Percentiles rank a stretch among this genome's conserved stretches.
Conservation (phyloP, 306 rosid genomes). For the Adenanthera pavonina region DNA sequence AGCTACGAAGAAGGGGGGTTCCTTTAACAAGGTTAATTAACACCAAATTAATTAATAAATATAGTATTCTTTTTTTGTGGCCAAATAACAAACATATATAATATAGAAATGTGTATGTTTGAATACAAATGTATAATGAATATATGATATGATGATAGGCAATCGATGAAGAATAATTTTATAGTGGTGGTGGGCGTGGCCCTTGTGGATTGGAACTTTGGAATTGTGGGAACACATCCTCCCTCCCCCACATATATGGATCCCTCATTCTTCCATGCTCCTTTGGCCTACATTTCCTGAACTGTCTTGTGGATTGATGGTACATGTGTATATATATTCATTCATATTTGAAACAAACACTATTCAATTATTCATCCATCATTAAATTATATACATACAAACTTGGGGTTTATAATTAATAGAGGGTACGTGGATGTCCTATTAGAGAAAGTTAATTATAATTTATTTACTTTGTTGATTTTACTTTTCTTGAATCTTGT, state of each 20-base stretch:
- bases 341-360: neutral
- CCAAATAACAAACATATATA: neutral
- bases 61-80: neutral
- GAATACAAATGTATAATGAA: neutral
- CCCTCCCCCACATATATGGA: neutral
- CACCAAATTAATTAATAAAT: neutral
- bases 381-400: neutral
- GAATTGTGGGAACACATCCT: neutral
- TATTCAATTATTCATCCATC: neutral
- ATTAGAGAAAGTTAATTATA: neutral
- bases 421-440: neutral
- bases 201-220: slow-evolving; percentile 3
- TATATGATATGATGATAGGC: slow-evolving; percentile 37
- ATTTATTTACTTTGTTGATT: neutral
- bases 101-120: neutral
- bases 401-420: neutral
- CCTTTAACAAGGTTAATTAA: slow-evolving; percentile 16
- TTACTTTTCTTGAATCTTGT: too few species aligned
- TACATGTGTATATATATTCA: neutral
- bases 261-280: neutral
- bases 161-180: slow-evolving; percentile 39
- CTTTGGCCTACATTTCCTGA: slow-evolving; percentile 1
- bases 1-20: slow-evolving; percentile 41
- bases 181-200: slow-evolving; percentile 38
- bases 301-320: neutral